Base-by-base conservation (phyloP, 2,329 filamentous ascomycete species). In the Phialocephala subalpina region DNA sequence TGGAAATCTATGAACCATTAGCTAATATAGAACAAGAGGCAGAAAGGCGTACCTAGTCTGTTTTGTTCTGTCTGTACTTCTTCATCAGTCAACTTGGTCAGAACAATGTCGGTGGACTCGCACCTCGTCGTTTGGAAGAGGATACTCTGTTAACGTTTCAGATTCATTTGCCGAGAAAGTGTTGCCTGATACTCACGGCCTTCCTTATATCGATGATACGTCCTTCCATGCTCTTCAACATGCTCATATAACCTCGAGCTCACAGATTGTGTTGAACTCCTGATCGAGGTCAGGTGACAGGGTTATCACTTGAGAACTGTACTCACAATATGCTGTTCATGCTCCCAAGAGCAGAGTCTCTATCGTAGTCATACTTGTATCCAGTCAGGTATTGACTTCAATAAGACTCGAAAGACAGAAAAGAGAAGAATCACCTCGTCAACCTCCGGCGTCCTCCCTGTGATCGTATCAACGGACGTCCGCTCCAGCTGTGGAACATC, bases 161-260 rank as follows among this genome's bases (percentile, higher is more conserved):
- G n/a, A 14, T 63, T 16, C 52, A 35, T 14, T 35, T 55, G n/a
- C n/a, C 22, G 11, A 22, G 7, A n/a, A 52, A 12, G 14, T 8
- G 3, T 29, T 27, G 3, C 14, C 22, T 49, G 42, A 11, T 33
- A 64, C 65, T 55, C 40, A 67, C 65, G 57, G n/a, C 69, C 69
- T 20, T 66, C 60, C 27, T 63, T 60, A 35, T 70, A 71, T 29
- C 56, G 47, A 40, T 71, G 69, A 59, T 71, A 71, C 2, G 69
- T 69, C 38, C 69, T 60, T 12, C 69, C 69, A 65, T 71, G 70
- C 49, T 80, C 78, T 5, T 74, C 70, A 14, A 78, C 75, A 67
- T 79, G 78, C 11, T 74, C 69, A 42, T 75, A 68, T 38, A 81
- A 76, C 59, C 77, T 80, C 1, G 77, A 77, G 38, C 45, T 36